Percentiles rank a stretch among this genome's conserved stretches.
phyloP scores from a whole-genome alignment of 352 stramenopile species.

The Phytophthora quininea region DNA sequence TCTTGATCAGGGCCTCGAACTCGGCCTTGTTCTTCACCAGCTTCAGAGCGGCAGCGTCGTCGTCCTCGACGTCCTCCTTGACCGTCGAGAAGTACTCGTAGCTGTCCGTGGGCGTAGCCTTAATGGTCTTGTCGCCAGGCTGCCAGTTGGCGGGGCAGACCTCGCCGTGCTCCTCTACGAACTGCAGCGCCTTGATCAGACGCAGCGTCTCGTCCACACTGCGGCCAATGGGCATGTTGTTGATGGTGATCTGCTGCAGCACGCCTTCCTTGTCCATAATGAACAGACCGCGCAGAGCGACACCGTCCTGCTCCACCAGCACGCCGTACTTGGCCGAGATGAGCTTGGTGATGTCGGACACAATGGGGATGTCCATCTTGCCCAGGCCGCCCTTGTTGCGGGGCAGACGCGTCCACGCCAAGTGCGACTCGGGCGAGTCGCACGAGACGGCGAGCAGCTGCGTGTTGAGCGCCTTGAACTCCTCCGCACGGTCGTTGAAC shows the following conservation, averaged over 20 bases:
- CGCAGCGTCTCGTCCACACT: constrained; percentile 93
- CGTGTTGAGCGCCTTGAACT: constrained; percentile 88
- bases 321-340: constrained; percentile 93
- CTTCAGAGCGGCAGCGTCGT: constrained; percentile 48
- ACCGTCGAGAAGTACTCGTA: constrained; percentile 88
- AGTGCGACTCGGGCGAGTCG: constrained; percentile 91
- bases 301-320: constrained; percentile 82
- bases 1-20: constrained; percentile 67
- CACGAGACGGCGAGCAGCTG: constrained; percentile 90
- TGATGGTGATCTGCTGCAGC: constrained; percentile 90
- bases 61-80: constrained; percentile 52
- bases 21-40: constrained; percentile 64
- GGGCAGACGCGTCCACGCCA: constrained; percentile 88
- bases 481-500: constrained; percentile 83
- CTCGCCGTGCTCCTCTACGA: constrained; percentile 92
- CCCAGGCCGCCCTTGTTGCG: constrained; percentile 92
- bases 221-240: constrained; percentile 93
- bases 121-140: constrained; percentile 91
- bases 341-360: constrained; percentile 93
- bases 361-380: constrained; percentile 93
- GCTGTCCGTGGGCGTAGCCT: constrained; percentile 80
- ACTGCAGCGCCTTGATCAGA: constrained; percentile 93
- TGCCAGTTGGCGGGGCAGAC: constrained; percentile 94
- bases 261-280: constrained; percentile 93
- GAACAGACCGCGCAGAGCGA: constrained; percentile 92